phyloP scores from a whole-genome alignment of 768 basidiomycete genomes.

The Dioszegia crocea region DNA sequence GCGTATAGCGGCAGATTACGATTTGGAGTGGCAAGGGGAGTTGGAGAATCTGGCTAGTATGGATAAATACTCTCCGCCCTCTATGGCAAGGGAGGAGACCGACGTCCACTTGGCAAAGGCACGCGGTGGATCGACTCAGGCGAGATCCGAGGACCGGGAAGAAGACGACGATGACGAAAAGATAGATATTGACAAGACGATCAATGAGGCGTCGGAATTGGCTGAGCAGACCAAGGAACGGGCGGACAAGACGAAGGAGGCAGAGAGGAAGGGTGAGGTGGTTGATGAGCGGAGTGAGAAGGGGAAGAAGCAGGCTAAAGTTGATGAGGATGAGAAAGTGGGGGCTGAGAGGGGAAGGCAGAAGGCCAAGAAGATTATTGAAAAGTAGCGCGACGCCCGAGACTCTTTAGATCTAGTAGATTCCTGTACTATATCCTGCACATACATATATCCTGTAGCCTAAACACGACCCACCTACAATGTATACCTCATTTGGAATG shows the following conservation, averaged over 20 bases:
- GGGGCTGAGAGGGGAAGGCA: constrained; percentile 2
- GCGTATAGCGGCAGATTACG: constrained; percentile 63
- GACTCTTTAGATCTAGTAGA: no score
- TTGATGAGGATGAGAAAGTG: constrained; percentile 1
- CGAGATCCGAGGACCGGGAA: no score
- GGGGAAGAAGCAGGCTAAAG: constrained; percentile 11
- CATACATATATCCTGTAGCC: no score
- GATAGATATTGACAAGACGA: constrained; percentile 45
- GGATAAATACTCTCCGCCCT: neutral
- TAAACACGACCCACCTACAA: no score
- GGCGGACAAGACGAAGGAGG: constrained; percentile 30
- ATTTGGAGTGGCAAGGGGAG: constrained; percentile 52
- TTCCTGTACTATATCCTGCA: neutral
- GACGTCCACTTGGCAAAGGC: no score
- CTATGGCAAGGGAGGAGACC: neutral
- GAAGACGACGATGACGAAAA: constrained; percentile 15
- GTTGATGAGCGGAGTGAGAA: constrained; percentile 17
- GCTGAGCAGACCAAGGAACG: constrained; percentile 34
- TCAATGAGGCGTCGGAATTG: constrained; percentile 45
- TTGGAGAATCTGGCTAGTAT: constrained; percentile 37
- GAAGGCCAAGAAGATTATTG: neutral
- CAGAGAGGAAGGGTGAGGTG: constrained; percentile 36
- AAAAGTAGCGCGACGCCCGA: neutral
- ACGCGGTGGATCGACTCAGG: no score
- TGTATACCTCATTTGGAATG: no score